phyloP scores from a whole-genome alignment of 73 alveolate species.

The Breviolum minutum region DNA sequence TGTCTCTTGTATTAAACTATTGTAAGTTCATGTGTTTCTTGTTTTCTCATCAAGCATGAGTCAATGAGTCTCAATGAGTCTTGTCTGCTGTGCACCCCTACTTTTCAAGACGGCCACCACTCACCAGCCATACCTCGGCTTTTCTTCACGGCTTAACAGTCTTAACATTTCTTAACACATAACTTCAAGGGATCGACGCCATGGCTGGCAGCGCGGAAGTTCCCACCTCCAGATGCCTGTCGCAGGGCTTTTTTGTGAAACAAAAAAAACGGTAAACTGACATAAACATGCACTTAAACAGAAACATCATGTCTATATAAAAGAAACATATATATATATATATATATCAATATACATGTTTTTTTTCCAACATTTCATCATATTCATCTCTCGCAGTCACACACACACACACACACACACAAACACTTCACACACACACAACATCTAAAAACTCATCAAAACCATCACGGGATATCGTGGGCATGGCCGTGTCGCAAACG shows the following conservation, averaged over 20 bases:
- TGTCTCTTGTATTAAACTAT: no score
- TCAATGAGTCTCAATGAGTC: background rate
- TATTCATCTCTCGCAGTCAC: no score
- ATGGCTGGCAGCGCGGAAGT: conserved; percentile 58
- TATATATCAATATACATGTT: no score
- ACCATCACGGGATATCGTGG: no score
- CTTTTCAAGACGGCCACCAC: conserved; percentile 78
- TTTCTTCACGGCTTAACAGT: background rate
- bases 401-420: no score
- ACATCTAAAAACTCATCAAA: no score
- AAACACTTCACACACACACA: no score
- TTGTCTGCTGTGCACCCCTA: background rate
- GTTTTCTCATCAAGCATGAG: background rate
- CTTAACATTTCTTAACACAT: background rate
- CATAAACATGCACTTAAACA: background rate
- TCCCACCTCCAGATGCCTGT: conserved; percentile 17
- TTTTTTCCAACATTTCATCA: no score
- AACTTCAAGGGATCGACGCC: background rate
- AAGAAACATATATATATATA: no score
- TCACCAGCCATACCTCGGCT: conserved; percentile 67
- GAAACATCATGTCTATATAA: background rate
- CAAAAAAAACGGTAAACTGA: background rate
- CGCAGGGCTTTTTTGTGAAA: background rate
- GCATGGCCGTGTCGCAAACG: no score
- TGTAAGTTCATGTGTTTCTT: background rate